These are phyloP conservation scores for Martensiomyces pterosporus DNA, from an alignment of 192 early-diverging fungal genomes.

Conservation along the genomic window DNA sequence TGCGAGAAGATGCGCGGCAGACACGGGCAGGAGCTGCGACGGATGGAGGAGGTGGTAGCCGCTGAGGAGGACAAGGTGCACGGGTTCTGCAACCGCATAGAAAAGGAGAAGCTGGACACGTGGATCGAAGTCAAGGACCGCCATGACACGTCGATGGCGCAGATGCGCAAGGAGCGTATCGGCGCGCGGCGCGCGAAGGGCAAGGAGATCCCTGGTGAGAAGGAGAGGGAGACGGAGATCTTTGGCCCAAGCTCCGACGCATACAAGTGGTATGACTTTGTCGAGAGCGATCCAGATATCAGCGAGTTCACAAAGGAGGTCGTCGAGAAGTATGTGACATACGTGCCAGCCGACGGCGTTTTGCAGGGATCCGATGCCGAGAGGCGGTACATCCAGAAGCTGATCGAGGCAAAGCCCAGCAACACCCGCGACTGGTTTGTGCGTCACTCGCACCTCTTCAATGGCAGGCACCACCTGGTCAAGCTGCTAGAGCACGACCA, in stretches of 20 bases:
- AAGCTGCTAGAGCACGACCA: slow-evolving; percentile 36
- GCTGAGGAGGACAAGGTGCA: slow-evolving; percentile 36
- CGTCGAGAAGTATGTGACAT: slow-evolving; percentile 25
- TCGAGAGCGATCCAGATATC: slow-evolving; percentile 27
- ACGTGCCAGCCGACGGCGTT: slow-evolving; percentile 28
- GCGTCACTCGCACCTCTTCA: slow-evolving; percentile 41
- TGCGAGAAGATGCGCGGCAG: slow-evolving; percentile 20
- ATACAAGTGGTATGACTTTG: slow-evolving; percentile 33
- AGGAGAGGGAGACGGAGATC: background rate
- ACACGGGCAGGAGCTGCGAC: slow-evolving; percentile 31
- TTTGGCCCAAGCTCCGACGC: slow-evolving; percentile 3
- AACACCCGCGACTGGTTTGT: slow-evolving; percentile 44
- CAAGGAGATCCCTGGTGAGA: slow-evolving; percentile 23
- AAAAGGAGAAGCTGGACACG: slow-evolving; percentile 23
- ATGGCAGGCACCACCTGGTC: slow-evolving; percentile 38
- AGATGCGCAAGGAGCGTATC: slow-evolving; percentile 19
- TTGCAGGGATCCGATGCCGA: slow-evolving; percentile 36
- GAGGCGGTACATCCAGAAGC: slow-evolving; percentile 20
- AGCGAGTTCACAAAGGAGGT: slow-evolving; percentile 34
- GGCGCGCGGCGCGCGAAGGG: slow-evolving; percentile 27
- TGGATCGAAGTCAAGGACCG: slow-evolving; percentile 25
- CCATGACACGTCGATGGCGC: slow-evolving; percentile 12
- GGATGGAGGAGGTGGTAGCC: slow-evolving; percentile 22
- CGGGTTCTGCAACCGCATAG: slow-evolving; percentile 40
- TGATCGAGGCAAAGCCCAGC: slow-evolving; percentile 17